A percentile compares a stretch with the other conserved stretches of the same genome.
Evolutionary conservation across 805 yeast species (phyloP).

Genomic region (Grigorovia jiainica): DNA sequence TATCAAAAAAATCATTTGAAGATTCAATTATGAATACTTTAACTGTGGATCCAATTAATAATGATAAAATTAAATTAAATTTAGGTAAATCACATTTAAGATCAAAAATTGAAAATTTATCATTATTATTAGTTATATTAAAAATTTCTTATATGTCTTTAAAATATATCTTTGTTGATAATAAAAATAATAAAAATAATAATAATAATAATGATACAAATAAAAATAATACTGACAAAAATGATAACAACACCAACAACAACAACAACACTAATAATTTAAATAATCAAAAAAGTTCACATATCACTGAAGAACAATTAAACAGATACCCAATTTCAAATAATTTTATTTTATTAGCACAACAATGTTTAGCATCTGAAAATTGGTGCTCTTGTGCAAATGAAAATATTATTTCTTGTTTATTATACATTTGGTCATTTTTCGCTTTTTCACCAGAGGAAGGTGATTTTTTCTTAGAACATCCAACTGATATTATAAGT

Average conservation of each 20-base stretch:
- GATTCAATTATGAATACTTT: conserved; percentile 19
- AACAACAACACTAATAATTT: not conserved
- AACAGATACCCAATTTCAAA: conserved; percentile 21
- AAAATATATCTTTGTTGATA: conserved; percentile 5
- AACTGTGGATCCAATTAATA: conserved; percentile 10
- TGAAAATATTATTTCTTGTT: conserved; percentile 24
- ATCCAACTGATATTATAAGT: conserved; percentile 27
- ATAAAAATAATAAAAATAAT: not conserved
- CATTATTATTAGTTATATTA: conserved; percentile 19
- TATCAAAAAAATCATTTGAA: conserved; percentile 24
- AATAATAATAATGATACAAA: not conserved
- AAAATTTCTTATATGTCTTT: conserved; percentile 25
- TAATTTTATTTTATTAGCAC: conserved; percentile 20
- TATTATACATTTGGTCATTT: conserved; percentile 27
- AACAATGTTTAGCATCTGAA: conserved; percentile 21
- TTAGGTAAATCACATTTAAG: conserved; percentile 22
- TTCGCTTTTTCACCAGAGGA: conserved; percentile 28
- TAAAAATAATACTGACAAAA: not conserved
- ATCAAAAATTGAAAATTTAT: conserved; percentile 21
- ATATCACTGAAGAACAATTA: conserved; percentile 12
- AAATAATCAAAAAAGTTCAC: not conserved
- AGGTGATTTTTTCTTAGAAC: conserved; percentile 27
- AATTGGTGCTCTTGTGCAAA: conserved; percentile 26
- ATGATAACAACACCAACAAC: not conserved
- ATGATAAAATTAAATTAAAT: conserved; percentile 15